phyloP scores from a whole-genome alignment of 2,329 filamentous ascomycete species.

The Nannizzia gypsea region DNA sequence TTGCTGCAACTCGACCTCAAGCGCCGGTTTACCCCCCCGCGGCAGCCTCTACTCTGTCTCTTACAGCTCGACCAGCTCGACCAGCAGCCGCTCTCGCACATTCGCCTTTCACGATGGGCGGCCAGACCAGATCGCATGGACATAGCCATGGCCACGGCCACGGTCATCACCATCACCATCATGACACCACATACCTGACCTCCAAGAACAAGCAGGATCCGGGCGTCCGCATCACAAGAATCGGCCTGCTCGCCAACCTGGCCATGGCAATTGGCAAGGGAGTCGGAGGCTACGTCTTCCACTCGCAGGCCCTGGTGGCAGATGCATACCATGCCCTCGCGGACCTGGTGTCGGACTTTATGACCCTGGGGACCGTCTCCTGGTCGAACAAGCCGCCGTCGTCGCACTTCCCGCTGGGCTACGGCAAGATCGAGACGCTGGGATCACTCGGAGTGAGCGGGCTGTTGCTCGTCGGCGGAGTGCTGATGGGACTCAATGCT shows the following conservation, averaged over 20 bases:
- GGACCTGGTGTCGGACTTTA: conserved; percentile 86
- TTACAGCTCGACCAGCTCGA: conserved; percentile 1
- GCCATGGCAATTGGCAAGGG: conserved; percentile 92
- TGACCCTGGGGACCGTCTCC: conserved; percentile 87
- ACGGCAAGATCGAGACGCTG: conserved; percentile 94
- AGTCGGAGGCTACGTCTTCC: conserved; percentile 82
- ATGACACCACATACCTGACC: conserved; percentile 73
- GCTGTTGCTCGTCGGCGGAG: conserved; percentile 74
- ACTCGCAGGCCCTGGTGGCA: conserved; percentile 83
- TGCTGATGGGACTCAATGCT: conserved; percentile 82
- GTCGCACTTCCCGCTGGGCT: conserved; percentile 73
- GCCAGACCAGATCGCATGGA: conserved; percentile 37
- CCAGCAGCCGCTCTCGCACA: background rate
- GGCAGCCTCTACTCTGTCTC: background rate
- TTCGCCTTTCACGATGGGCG: conserved; percentile 21
- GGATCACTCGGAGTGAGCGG: conserved; percentile 87
- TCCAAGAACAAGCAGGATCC: conserved; percentile 81
- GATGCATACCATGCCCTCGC: conserved; percentile 94
- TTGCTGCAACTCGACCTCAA: background rate
- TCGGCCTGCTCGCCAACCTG: conserved; percentile 79
- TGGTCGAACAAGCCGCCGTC: conserved; percentile 82
- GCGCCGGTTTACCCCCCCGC: background rate
- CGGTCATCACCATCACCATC: conserved; percentile 60
- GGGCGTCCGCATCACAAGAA: conserved; percentile 81
- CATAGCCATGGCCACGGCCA: conserved; percentile 44